Evolutionary conservation across 495 filamentous ascomycete genomes (phyloP).

Genomic region (Glutinoglossum americanum): DNA sequence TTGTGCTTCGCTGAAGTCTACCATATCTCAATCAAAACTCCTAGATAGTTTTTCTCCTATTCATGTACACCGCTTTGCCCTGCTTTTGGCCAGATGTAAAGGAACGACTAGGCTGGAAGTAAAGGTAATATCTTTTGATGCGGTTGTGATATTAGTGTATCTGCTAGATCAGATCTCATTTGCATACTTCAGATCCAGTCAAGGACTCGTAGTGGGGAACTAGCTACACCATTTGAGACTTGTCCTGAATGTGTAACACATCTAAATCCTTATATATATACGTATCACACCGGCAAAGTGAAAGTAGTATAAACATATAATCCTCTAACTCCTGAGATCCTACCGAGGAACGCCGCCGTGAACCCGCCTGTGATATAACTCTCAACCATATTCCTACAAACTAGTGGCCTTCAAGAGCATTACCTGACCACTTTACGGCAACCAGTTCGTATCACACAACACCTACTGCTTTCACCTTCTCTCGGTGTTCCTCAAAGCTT

Average conservation of each 20-base stretch:
- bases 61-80: background rate
- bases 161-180: background rate
- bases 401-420: background rate
- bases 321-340: background rate
- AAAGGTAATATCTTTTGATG: background rate
- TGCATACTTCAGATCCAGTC: background rate
- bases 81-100: background rate
- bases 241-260: background rate
- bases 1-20: background rate
- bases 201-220: background rate
- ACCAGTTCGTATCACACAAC: background rate
- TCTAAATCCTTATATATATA: too few relatives aligned
- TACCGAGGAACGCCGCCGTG: background rate
- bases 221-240: background rate
- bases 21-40: background rate
- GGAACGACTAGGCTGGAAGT: background rate
- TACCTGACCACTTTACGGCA: background rate
- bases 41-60: background rate
- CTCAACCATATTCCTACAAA: background rate
- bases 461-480: slow-evolving; percentile 13
- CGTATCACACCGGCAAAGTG: background rate
- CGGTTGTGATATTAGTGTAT: background rate
- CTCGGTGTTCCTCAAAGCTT: slow-evolving; percentile 4
- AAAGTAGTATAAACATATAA: background rate
- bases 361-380: background rate